phyloP scores from a whole-genome alignment of 192 early-diverging fungal species.

The Coemansia asiatica region DNA sequence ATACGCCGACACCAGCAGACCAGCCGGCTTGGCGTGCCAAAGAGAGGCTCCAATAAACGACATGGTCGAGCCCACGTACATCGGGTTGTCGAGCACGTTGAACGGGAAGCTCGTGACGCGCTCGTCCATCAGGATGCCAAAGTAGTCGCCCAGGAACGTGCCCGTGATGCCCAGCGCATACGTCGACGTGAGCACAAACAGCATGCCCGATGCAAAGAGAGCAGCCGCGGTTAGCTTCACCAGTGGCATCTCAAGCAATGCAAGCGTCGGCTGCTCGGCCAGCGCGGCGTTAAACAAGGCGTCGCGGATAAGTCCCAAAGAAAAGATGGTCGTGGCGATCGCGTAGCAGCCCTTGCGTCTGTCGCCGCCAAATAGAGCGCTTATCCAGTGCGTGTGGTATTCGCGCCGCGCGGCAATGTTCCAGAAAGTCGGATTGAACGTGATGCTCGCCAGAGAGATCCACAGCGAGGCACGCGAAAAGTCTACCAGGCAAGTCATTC shows the following conservation, averaged over 20 bases:
- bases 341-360: constrained; percentile 72
- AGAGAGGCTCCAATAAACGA: constrained; percentile 81
- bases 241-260: constrained; percentile 49
- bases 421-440: constrained; percentile 89
- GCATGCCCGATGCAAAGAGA: constrained; percentile 65
- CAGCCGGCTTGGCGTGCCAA: constrained; percentile 72
- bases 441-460: constrained; percentile 66
- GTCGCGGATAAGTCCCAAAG: constrained; percentile 80
- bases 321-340: constrained; percentile 80
- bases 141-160: constrained; percentile 93
- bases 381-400: constrained; percentile 72
- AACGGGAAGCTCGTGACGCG: constrained; percentile 89
- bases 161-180: constrained; percentile 84
- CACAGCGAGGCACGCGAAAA: constrained; percentile 67
- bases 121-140: constrained; percentile 87
- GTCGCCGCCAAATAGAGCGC: constrained; percentile 68
- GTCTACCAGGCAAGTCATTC: constrained; percentile 54
- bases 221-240: constrained; percentile 55
- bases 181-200: constrained; percentile 82
- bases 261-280: constrained; percentile 62
- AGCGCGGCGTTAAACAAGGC: constrained; percentile 73
- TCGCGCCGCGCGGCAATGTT: constrained; percentile 86
- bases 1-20: constrained; percentile 65
- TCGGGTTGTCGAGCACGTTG: constrained; percentile 90
- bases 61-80: constrained; percentile 90